Conservation (phyloP, 2,329 filamentous ascomycete genomes). For the Aaosphaeria arxii region DNA sequence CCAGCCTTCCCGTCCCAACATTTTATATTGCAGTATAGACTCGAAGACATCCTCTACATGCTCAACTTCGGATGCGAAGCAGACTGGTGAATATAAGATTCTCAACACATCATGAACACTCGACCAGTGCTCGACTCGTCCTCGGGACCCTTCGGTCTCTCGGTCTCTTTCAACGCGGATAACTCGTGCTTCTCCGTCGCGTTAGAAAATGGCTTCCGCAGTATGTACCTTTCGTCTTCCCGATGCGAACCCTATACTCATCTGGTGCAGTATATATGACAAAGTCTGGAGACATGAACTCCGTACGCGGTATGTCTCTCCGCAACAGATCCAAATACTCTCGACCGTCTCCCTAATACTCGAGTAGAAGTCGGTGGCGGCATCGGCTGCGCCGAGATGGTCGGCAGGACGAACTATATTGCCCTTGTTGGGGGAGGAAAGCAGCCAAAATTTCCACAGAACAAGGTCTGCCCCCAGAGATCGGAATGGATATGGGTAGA, state of each 20-base stretch:
- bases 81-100: too few relatives aligned
- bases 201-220: constrained; percentile 79
- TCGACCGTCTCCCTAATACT: constrained; percentile 11
- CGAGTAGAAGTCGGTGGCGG: constrained; percentile 54
- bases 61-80: too few relatives aligned
- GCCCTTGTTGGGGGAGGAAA: constrained; percentile 86
- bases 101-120: constrained; percentile 72
- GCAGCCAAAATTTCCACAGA: constrained; percentile 80
- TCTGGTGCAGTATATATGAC: constrained; percentile 28
- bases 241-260: too few relatives aligned
- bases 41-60: too few relatives aligned
- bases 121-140: constrained; percentile 79
- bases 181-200: constrained; percentile 84
- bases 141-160: constrained; percentile 71
- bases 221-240: constrained; percentile 48
- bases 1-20: too few relatives aligned
- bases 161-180: constrained; percentile 81
- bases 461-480: constrained; percentile 60
- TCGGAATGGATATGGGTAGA: constrained; percentile 21
- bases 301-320: constrained; percentile 25
- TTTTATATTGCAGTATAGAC: too few relatives aligned
- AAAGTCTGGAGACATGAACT: constrained; percentile 24
- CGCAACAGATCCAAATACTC: background rate
- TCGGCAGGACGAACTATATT: constrained; percentile 81
- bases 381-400: constrained; percentile 80